These are phyloP conservation scores for Alnus rubra DNA, from an alignment of 306 rosid species.

Conservation along the genomic window DNA sequence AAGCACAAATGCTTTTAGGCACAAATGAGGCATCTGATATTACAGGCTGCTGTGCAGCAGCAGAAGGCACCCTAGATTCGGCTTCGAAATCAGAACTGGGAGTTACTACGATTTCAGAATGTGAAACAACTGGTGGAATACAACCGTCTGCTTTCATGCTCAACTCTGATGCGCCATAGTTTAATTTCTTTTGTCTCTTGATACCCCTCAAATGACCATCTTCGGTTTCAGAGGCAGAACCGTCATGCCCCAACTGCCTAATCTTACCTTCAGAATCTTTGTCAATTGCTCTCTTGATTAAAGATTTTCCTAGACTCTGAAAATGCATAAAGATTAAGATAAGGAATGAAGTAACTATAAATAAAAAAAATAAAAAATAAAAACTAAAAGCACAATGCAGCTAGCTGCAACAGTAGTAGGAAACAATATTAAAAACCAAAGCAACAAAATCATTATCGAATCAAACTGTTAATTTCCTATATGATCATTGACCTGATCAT, in stretches of 20 bases:
- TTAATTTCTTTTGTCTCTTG: conserved; percentile 56
- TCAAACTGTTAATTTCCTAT: conserved; percentile 32
- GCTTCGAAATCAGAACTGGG: conserved; percentile 24
- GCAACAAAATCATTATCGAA: neutral
- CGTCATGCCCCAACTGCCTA: conserved; percentile 43
- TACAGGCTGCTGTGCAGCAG: conserved; percentile 19
- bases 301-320: conserved; percentile 46
- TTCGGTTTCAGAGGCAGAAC: conserved; percentile 59
- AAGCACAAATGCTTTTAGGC: conserved; percentile 54
- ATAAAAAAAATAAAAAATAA: neutral
- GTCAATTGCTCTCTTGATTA: conserved; percentile 37
- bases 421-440: neutral
- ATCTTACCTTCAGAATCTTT: conserved; percentile 34
- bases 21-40: conserved; percentile 19
- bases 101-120: conserved; percentile 25
- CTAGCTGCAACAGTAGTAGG: neutral
- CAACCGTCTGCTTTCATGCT: conserved; percentile 11
- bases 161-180: conserved; percentile 18
- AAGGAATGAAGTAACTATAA: neutral
- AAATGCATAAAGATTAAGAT: conserved; percentile 24
- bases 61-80: conserved; percentile 27
- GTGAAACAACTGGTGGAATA: conserved; percentile 23
- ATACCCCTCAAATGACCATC: conserved; percentile 41
- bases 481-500: conserved; percentile 46
- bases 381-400: neutral